Evolutionary conservation across 345 rosid genomes (phyloP), one percentile per base, ranked within the genome.

Genomic region (Lepidium didymum): DNA sequence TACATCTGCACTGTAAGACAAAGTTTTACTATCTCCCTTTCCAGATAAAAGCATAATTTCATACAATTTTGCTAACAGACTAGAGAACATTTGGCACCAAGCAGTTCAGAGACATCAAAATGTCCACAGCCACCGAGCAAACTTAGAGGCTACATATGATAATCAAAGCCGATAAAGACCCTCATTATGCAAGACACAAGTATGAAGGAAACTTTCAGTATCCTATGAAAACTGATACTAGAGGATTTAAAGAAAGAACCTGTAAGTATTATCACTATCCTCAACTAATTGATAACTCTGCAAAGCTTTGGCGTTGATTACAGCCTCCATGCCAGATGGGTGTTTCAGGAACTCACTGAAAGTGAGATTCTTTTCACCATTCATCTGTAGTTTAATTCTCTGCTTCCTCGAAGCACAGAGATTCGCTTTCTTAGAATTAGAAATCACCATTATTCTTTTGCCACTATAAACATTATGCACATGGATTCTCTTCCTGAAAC

Each of bases 241-340:
- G 8, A 13, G 42, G 33, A 29, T 9, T 29, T 25, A 21, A 42
- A 63, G 72, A 52, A 35, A 56, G 75, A 71, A 83, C 91, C 96
- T 87, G 83, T 88, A 91, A 8, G 84, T 79, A 54, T 81, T 76
- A 66, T 74, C 50, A 68, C 2, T 37, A 66, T 66, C 56, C 46
- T 83, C 87, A 60, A 91, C 64, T 58, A 75, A 59, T 44, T 83
- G 81, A 72, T 81, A 83, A 67, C 82, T 75, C 63, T 85, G 81
- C 75, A 91, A 76, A 55, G 87, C 85, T 4, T 80, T 78, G 7
- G 88, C 81, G 63, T 91, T 91, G 73, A 91, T 75, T 34, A 91
- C 69, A 43, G 93, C 86, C 68, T 87, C 69, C 75, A 85, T 75
- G 8, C 96, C 97, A 37, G 83, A 81, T 29, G 93, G 90, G 18